A percentile compares a stretch with the other conserved stretches of the same genome.
Evolutionary conservation across 179 eudicot genomes (phyloP).

Genomic region (Beta corolliflora): DNA sequence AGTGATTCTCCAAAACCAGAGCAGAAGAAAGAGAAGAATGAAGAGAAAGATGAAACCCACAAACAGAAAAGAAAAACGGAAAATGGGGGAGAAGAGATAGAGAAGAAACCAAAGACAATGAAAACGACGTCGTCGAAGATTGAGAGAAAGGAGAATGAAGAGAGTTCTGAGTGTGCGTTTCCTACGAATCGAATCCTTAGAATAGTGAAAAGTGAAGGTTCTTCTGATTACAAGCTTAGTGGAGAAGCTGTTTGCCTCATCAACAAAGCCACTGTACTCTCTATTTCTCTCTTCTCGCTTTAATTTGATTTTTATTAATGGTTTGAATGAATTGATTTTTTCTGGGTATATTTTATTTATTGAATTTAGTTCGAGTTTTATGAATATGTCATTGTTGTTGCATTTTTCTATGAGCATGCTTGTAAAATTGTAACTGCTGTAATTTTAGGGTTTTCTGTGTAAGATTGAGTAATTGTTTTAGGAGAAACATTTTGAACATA

Average conservation of each 20-base stretch:
- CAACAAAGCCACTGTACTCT: constrained; percentile 66
- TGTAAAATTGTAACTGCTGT: no score
- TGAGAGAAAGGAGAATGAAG: constrained; percentile 8
- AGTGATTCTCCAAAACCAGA: neutral
- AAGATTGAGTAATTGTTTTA: no score
- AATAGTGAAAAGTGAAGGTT: constrained; percentile 54
- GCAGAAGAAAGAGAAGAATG: neutral
- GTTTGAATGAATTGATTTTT: neutral
- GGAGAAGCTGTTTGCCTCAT: constrained; percentile 65
- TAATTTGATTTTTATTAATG: neutral
- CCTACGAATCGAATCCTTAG: constrained; percentile 52
- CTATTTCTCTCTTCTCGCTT: neutral
- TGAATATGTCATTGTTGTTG: no score
- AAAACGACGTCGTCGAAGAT: neutral
- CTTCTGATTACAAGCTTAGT: constrained; percentile 46
- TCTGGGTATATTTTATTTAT: neutral
- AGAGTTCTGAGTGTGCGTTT: constrained; percentile 35
- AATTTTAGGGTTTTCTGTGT: no score
- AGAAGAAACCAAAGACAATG: constrained; percentile 19
- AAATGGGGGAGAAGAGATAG: neutral
- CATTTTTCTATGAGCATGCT: neutral
- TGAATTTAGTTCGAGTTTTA: neutral
- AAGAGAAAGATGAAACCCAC: constrained; percentile 6
- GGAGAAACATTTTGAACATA: no score
- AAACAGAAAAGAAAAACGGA: constrained; percentile 7